Conservation (phyloP, 345 rosid species). For the Hevea brasiliensis region DNA sequence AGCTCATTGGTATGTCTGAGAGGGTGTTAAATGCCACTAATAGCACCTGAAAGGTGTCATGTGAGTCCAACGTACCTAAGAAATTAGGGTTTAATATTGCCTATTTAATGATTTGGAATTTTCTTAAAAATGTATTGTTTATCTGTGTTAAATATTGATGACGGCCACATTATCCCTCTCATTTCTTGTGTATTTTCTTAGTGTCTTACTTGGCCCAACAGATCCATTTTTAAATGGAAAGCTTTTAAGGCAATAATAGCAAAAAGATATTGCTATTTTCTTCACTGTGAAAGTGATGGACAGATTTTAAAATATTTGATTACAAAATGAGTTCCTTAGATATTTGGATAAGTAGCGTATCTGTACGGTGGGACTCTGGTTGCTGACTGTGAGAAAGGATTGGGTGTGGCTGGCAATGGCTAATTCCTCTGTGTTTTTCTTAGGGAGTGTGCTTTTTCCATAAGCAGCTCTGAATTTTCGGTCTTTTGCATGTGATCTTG, state of each 20-base stretch:
- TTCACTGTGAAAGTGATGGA: neutral
- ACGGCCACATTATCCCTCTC: neutral
- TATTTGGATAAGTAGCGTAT: neutral
- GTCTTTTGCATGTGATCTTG: neutral
- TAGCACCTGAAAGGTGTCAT: neutral
- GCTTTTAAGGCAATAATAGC: neutral
- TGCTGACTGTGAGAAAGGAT: no score
- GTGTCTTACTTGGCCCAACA: neutral
- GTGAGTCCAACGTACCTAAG: slow-evolving; percentile 1
- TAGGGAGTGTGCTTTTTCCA: no score
- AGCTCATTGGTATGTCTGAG: neutral
- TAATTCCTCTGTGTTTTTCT: neutral
- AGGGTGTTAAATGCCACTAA: neutral
- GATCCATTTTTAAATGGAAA: neutral
- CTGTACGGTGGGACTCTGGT: no score
- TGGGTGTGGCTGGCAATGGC: neutral
- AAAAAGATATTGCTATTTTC: neutral
- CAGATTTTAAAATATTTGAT: neutral
- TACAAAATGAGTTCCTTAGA: neutral
- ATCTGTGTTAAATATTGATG: neutral
- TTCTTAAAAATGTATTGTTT: neutral
- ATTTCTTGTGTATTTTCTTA: neutral
- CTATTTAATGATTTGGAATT: slow-evolving; percentile 5
- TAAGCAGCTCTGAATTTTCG: neutral
- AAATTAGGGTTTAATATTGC: neutral